phyloP scores from a whole-genome alignment of 192 early-diverging fungal genomes.

The Kappamyces sp. region DNA sequence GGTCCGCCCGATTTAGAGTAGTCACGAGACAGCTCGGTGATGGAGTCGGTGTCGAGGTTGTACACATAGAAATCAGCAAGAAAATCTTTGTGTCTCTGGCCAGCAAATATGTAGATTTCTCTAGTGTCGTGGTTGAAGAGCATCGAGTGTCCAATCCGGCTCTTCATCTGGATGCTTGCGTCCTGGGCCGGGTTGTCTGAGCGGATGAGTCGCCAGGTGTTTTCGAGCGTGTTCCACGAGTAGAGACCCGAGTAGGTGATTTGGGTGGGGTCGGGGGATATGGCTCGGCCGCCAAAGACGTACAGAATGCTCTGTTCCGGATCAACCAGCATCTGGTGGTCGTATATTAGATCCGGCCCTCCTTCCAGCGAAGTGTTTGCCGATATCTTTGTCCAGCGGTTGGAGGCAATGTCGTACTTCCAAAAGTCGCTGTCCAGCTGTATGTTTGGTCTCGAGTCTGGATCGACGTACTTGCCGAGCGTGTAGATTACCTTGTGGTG shows the following conservation, averaged over 20 bases:
- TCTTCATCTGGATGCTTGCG: constrained; percentile 60
- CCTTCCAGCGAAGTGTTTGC: constrained; percentile 68
- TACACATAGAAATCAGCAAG: constrained; percentile 78
- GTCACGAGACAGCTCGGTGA: constrained; percentile 73
- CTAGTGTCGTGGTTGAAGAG: constrained; percentile 65
- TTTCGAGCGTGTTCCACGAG: constrained; percentile 61
- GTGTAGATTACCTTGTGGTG: constrained; percentile 67
- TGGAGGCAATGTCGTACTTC: constrained; percentile 67
- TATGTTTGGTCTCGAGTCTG: constrained; percentile 56
- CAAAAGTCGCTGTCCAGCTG: constrained; percentile 82
- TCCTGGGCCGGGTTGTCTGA: constrained; percentile 49
- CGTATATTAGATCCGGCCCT: constrained; percentile 85
- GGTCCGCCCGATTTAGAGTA: constrained; percentile 68
- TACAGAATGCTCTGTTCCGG: constrained; percentile 62
- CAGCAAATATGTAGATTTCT: constrained; percentile 83
- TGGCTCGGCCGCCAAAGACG: constrained; percentile 82
- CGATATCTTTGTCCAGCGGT: constrained; percentile 68
- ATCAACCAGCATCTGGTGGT: constrained; percentile 93
- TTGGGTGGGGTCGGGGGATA: constrained; percentile 53
- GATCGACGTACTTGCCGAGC: constrained; percentile 85
- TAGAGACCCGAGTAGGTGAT: constrained; percentile 84
- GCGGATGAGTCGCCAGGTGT: constrained; percentile 71
- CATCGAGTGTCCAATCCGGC: constrained; percentile 88
- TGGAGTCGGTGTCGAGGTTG: constrained; percentile 69
- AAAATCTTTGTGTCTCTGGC: constrained; percentile 76